phyloP scores from a whole-genome alignment of 140 eudicot species.

The Stevia rebaudiana region DNA sequence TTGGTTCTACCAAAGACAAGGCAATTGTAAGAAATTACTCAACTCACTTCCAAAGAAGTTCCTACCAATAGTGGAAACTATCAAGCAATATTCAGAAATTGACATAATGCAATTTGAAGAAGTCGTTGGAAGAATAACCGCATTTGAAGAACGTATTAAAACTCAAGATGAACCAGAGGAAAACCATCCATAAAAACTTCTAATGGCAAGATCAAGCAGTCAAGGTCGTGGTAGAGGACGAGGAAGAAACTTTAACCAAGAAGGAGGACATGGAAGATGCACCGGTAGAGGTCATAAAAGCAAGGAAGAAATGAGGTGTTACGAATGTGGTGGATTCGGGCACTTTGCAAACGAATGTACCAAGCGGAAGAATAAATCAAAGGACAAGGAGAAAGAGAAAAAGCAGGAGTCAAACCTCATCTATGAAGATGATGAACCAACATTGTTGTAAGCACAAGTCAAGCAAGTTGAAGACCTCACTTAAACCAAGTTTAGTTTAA shows the following conservation, averaged over 20 bases:
- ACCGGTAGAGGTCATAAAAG: too few relatives aligned
- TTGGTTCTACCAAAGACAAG: neutral
- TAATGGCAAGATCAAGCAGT: neutral
- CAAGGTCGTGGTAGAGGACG: too few relatives aligned
- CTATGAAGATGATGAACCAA: too few relatives aligned
- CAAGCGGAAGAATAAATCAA: too few relatives aligned
- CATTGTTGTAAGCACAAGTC: too few relatives aligned
- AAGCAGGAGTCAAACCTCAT: too few relatives aligned
- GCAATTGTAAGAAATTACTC: neutral
- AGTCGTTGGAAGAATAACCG: neutral
- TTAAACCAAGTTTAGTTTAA: too few relatives aligned
- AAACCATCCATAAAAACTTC: neutral
- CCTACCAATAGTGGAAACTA: slow-evolving; percentile 16
- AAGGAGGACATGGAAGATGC: neutral
- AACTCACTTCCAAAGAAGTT: neutral
- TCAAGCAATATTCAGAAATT: slow-evolving; percentile 26
- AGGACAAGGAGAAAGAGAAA: too few relatives aligned
- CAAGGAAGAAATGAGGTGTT: too few relatives aligned
- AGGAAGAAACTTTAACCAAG: neutral
- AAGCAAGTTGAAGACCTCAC: too few relatives aligned
- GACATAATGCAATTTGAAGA: slow-evolving; percentile 13
- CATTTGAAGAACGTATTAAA: neutral
- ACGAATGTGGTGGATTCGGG: too few relatives aligned
- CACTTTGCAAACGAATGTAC: too few relatives aligned
- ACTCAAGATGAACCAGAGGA: neutral